Base-by-base conservation (phyloP, 1,139 yeast genomes). In the Lodderomyces orthopsilosis region DNA sequence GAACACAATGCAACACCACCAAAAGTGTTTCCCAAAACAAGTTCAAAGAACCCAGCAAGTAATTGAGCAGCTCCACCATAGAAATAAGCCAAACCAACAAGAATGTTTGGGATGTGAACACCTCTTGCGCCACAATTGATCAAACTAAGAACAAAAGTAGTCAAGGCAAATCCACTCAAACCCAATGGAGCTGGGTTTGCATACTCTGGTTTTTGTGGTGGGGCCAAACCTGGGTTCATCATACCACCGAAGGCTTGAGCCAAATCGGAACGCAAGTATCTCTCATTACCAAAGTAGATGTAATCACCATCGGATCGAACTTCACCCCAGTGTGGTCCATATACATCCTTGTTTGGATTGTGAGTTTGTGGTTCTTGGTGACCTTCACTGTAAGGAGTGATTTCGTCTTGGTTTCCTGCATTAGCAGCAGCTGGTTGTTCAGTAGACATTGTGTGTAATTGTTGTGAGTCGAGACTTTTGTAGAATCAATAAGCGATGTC, bases 121-220 rank as follows among this genome's bases (percentile, higher is more conserved):
- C 68, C 69, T 53, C 66, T 58, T 28, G 70, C 69, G 43, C 58
- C 70, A 42, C 57, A 54, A 49, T 73, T 73, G 50, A 66, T 68
- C 58, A 90, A 66, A 4, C 91, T 82, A 38, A 89, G 71, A 12
- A 88, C 88, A 62, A 90, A 86, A 4, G 95, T 86, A 15, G 95
- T 86, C 52, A 88, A 70, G 6, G 95, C 95, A 59, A 90, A 89
- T 4, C 88, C 94, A 41, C 81, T 76, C 50, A 90, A 72, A 12
- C 96, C 96, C 44, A 90, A 71, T 2, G 96, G 96, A 41, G 94
- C 88, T 37, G 96, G 95, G 62, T 89, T 89, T 48, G 85, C 96
- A 61, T 88, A 83, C 62, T 82, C 75, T 62, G 85, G 80, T 40
- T 76, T 70, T 26, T 95, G 82, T 33, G 86, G 80, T 32, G 82